Evolutionary conservation across 2,329 filamentous ascomycete species (phyloP), one percentile per base, ranked within the genome.

Genomic region (Epichloe gansuensis): DNA sequence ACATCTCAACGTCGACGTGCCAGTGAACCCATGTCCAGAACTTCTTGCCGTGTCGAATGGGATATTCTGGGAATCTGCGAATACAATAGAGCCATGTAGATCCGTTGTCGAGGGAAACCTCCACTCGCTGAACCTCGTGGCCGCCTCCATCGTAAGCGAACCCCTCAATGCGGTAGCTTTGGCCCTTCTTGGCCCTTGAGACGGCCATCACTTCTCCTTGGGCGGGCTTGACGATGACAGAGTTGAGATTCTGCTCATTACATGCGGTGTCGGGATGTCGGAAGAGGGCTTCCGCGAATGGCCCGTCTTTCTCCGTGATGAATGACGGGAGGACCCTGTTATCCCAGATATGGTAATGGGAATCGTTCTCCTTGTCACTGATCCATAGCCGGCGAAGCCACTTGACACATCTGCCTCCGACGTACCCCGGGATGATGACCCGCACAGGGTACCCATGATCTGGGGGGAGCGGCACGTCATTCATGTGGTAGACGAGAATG

Each of bases 1-100:
- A 60, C 1, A 74, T 59, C 12, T 69, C 67, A 3, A 78, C 62
- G 51, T 78, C 75, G 2, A 77, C 63, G 52, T 76, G 64, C 75
- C 75, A 78, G 54, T 74, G 70, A 3, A 74, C 44, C 75, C 75
- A 78, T 0, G 74, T 71, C 75, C 74, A 77, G 57, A 74, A 77
- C 56, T 74, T 78, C 40, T 69, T 72, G 3, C 74, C 74, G 51
- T 78, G 73, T 4, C 74, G 65, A 36, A 77, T 66, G 0, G 74
- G 73, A 5, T 63, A 62, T 15, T 76, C 67, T 1, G 74, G 74
- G 47, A 72, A 75, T 54, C 69, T 53, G 13, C 60, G 52, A 21
- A 62, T 59, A 50, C 58, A 59, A 36, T 40, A 60, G 8, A 62
- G 46, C 60, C 75, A 78, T 3, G 61, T 74, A 21, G 68, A 55